These are phyloP conservation scores for Botrytis hyacinthi DNA, from an alignment of 2,329 filamentous ascomycete genomes.

Conservation along the genomic window DNA sequence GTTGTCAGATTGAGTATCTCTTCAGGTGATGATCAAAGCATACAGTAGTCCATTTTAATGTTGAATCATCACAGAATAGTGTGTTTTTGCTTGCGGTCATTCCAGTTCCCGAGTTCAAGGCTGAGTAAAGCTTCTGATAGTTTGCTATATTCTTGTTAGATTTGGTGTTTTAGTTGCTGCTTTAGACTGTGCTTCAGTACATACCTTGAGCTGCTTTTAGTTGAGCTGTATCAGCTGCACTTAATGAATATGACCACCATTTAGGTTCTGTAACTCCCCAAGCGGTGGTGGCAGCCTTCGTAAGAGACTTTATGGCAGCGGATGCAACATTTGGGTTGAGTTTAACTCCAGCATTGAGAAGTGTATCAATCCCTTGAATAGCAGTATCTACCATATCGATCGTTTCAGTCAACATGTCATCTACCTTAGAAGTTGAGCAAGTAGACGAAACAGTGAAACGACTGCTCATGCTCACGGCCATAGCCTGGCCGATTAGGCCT, in stretches of 20 bases:
- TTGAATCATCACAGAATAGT: constrained; percentile 17
- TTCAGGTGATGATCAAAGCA: background rate
- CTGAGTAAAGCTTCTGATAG: constrained; percentile 15
- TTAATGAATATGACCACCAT: constrained; percentile 6
- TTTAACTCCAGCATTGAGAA: constrained; percentile 13
- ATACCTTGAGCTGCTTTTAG: constrained; percentile 19
- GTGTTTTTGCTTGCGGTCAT: constrained; percentile 15
- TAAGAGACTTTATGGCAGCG: constrained; percentile 1
- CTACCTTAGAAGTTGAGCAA: constrained; percentile 14
- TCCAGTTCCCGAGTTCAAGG: constrained; percentile 5
- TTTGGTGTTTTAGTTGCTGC: background rate
- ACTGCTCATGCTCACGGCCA: constrained; percentile 18
- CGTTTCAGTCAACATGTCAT: constrained; percentile 16
- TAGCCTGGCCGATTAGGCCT: background rate
- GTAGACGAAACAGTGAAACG: constrained; percentile 15
- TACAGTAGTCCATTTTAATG: constrained; percentile 15
- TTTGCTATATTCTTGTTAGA: background rate
- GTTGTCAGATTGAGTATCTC: background rate
- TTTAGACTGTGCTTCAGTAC: no score
- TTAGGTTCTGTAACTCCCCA: constrained; percentile 8
- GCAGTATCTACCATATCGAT: constrained; percentile 17
- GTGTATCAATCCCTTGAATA: constrained; percentile 5
- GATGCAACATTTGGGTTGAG: constrained; percentile 9
- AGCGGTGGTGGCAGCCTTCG: background rate
- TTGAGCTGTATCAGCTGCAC: constrained; percentile 12